Evolutionary conservation across 75 land plant genomes (phyloP), one percentile per base, ranked within the genome.

Genomic region (Selaginella moellendorffii): DNA sequence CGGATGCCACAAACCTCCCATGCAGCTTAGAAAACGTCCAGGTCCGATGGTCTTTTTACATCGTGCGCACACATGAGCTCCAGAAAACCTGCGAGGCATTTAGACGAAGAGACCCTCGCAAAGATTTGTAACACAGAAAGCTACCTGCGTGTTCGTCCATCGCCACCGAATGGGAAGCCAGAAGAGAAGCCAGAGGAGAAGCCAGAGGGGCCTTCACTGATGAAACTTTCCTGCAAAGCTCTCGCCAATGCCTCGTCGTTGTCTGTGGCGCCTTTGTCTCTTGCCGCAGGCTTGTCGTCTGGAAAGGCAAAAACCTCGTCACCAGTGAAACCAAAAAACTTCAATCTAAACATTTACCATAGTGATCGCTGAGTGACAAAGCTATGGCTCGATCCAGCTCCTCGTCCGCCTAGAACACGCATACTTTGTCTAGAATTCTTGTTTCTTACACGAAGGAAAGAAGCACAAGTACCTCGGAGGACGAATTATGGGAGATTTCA

Each of bases 1-100:
- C 26, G 97, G 91, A 71, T 90, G 97, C 97, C 97, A 90, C 62
- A 82, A 56, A 60, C 76, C 73, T 63, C 79, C 81, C 76, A 84
- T 80, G 66, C 87, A 87, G 72, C 77, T 90, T 30, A 86, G 72
- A 65, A 77, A 90, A n/a, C 90, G 80, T 54, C 87, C 91, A 81
- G 71, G 72, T 9, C 96, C 96, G 63, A 89, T 82, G 51, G 80
- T 80, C 54, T 25, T 74, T 21, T 83, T 63, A 71, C 96, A 89
- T 29, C 91, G 87, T 56, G 84, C 96, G 81, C 96, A 89, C 20
- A 75, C 69, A 71, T 84, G 46, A 79, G 69, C 53, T 30, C 2
- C 54, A 61, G 46, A 36, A 36, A 5, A 5, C 46, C 46, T 36
- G 14, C 14, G n/a, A n/a, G n/a, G n/a, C n/a, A n/a, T n/a, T n/a